Evolutionary conservation across 768 basidiomycete species (phyloP), one percentile per base, ranked within the genome.

Genomic region (Porphyrellus cyaneotinctus): DNA sequence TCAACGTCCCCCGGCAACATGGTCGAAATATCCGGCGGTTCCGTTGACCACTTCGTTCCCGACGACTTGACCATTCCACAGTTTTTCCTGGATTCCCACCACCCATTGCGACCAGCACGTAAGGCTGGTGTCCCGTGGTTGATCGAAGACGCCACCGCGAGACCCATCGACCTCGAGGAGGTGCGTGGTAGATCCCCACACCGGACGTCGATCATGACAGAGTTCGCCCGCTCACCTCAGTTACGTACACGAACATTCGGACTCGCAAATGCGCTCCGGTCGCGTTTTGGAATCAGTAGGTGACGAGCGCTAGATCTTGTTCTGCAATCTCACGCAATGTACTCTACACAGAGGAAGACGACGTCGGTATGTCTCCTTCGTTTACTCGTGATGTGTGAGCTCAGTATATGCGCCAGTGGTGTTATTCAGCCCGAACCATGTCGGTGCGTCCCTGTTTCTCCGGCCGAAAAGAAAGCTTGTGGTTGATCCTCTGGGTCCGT

Each of bases 1-100:
- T 23, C 31, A 8, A 22, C 37, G n/a, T 8, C 14, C 15, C 24
- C 23, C 11, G 15, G 3, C 10, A 24, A 8, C 46, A 60, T 60
- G 59, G 12, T 52, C 49, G 65, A 71, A 49, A 63, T 69, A 57
- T 55, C 57, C 23, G 60, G 63, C n/a, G 64, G 57, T 9, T 49
- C 57, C 36, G 49, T 68, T 13, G 60, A 77, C 43, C 71, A 71
- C 47, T 58, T 59, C 35, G 80, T 85, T 48, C 85, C 85, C 15
- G 83, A 87, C 58, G 65, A 86, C 66, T 68, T 87, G 36, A 80
- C 78, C 20, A 72, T 87, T 10, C 79, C 85, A 8, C 86, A 87
- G 65, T 87, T 87, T 63, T 73, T 87, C 41, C 73, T 87, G 17
- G 77, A 80, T 47, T 64, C 62, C 22, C 63, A 69, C 22, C 71